Base-by-base conservation (phyloP, 2,329 filamentous ascomycete species). In the Colletotrichum sp. region DNA sequence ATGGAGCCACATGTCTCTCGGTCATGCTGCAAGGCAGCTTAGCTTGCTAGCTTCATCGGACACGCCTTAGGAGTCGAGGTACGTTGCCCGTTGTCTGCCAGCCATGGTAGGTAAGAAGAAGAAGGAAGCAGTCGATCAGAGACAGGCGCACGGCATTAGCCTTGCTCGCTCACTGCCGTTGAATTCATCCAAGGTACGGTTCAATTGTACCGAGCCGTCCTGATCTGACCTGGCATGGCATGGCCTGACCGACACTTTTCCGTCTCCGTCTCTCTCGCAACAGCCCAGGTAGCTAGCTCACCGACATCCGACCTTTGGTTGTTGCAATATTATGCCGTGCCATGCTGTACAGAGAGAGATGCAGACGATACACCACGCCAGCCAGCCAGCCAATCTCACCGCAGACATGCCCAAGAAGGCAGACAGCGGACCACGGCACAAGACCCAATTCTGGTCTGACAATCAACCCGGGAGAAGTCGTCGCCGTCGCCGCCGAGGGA, bases 1-100 rank as follows among this genome's bases (percentile, higher is more conserved):
- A 71, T 78, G 77, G 77, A 78, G 76, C 77, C 77, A 78, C 77
- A 76, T 78, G 70, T 78, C 75, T 68, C 60, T 63, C 57, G 62
- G 64, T 69, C 70, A 64, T 76, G 68, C 76, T 76, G 76, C 76
- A 67, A 76, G 76, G 76, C 59, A 63, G 55, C n/a, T 52, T 72
- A 67, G 69, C 63, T 44, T 75, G 34, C 64, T 76, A 75, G 71
- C 72, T 76, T 60, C 68, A 63, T 77, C 67, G 73, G 76, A 74
- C 76, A 68, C 64, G 62, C 68, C 62, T 63, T 65, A 39, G 69
- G 39, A 28, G 26, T 59, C 26, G 36, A 65, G 52, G 44, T 68
- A 71, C 44, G 65, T 67, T 36, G 70, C 44, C 49, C 63, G 49
- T 62, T 16, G 36, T 39, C 36, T 39, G 36, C 24, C 34, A 24